Conservation (phyloP, 306 rosid species). For the Pyrus betulifolia region DNA sequence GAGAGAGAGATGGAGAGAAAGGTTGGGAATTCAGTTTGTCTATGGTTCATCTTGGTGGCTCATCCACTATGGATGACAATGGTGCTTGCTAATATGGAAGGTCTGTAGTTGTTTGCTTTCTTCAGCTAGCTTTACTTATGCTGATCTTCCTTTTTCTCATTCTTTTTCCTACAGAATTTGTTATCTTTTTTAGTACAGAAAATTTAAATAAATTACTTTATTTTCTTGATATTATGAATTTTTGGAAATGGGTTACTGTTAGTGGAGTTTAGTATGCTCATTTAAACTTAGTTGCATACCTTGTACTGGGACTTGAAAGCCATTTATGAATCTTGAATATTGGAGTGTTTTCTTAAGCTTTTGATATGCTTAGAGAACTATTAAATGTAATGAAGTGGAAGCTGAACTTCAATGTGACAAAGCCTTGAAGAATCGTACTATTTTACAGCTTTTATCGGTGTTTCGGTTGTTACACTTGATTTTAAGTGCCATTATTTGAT, state of each 20-base stretch:
- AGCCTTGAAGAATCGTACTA: neutral
- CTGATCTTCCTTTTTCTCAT: neutral
- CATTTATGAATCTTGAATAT: conserved; percentile 1
- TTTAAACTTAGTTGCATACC: neutral
- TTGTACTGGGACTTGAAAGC: neutral
- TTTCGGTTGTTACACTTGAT: neutral
- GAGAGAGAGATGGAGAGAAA: conserved; percentile 51
- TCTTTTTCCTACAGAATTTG: neutral
- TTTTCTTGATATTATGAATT: neutral
- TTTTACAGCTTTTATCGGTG: neutral
- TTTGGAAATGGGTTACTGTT: conserved; percentile 7
- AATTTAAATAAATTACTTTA: neutral
- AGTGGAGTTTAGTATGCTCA: neutral
- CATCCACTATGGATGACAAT: conserved; percentile 47
- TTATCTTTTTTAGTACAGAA: neutral
- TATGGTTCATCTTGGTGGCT: conserved; percentile 47
- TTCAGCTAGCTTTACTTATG: neutral
- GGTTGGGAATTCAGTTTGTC: conserved; percentile 43
- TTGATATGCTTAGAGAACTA: neutral
- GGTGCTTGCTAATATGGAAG: conserved; percentile 96
- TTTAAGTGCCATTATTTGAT: neutral
- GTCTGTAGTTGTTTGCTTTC: conserved; percentile 18
- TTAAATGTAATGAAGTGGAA: neutral
- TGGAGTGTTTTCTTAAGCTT: neutral
- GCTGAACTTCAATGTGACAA: neutral